These are phyloP conservation scores for Alternaria brassicae DNA, from an alignment of 2,329 filamentous ascomycete genomes.

Conservation along the genomic window DNA sequence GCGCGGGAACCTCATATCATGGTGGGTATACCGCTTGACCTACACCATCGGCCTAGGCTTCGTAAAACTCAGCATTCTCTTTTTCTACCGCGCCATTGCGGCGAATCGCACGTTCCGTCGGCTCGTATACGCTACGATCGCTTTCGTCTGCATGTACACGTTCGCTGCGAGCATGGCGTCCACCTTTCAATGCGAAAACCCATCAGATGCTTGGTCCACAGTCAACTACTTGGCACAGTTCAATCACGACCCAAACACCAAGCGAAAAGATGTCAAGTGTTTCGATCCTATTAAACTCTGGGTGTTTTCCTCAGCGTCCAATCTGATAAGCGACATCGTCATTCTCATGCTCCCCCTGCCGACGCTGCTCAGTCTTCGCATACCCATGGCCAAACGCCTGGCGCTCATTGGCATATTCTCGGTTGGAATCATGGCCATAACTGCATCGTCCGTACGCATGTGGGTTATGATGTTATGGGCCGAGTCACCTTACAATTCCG, in stretches of 20 bases:
- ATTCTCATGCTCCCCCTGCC: constrained; percentile 57
- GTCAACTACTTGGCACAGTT: constrained; percentile 43
- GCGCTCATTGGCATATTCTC: constrained; percentile 56
- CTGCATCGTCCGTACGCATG: constrained; percentile 47
- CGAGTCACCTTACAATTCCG: constrained; percentile 45
- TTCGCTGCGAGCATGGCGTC: constrained; percentile 37
- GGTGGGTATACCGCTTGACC: constrained; percentile 45
- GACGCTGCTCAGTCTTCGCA: constrained; percentile 55
- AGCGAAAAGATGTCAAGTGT: constrained; percentile 35
- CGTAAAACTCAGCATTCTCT: constrained; percentile 44
- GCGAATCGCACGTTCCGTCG: constrained; percentile 42
- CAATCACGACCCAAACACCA: constrained; percentile 28
- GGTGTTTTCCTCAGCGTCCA: constrained; percentile 50
- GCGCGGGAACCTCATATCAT: constrained; percentile 40
- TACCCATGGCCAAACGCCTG: constrained; percentile 58
- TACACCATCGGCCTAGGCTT: constrained; percentile 43
- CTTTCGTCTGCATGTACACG: constrained; percentile 42
- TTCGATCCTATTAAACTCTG: constrained; percentile 43
- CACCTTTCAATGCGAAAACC: constrained; percentile 44
- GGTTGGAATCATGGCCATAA: constrained; percentile 46
- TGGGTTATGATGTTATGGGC: constrained; percentile 49
- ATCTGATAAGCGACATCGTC: constrained; percentile 53
- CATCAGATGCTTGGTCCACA: constrained; percentile 38
- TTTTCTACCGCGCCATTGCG: constrained; percentile 48
- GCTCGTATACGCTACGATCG: constrained; percentile 38